phyloP scores from a whole-genome alignment of 2,329 filamentous ascomycete species.

The Stenocarpella maydis region DNA sequence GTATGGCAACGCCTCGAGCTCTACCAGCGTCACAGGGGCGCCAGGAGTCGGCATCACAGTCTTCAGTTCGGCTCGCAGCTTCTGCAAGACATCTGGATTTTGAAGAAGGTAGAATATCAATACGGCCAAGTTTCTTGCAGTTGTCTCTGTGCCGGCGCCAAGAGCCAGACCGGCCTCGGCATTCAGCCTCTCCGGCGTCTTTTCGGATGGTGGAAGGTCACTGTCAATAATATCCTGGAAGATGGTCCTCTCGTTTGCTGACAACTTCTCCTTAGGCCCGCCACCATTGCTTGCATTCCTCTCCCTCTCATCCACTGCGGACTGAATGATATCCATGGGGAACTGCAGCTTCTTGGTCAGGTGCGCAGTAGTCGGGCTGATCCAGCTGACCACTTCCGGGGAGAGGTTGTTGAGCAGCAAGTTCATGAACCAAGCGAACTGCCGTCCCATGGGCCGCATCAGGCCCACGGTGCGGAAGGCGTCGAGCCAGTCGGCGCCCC shows the following conservation, averaged over 20 bases:
- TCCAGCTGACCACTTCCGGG: not conserved
- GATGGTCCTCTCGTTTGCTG: not conserved
- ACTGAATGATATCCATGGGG: not conserved
- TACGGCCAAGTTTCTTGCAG: not conserved
- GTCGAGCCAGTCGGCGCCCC: not conserved
- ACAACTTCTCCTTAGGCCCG: not conserved
- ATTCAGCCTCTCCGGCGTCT: not conserved
- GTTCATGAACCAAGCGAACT: not conserved
- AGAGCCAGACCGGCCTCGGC: not conserved
- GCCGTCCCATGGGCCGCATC: not conserved
- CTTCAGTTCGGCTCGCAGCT: not conserved
- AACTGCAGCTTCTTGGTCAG: not conserved
- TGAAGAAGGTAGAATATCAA: not conserved
- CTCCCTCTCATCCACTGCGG: not conserved
- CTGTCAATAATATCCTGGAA: not conserved
- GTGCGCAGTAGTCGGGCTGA: not conserved
- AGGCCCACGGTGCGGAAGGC: not conserved
- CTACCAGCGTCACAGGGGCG: not conserved
- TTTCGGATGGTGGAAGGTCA: not conserved
- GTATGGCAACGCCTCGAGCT: conserved; percentile 12
- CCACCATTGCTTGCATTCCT: not conserved
- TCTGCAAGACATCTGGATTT: not conserved
- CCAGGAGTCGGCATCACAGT: not conserved
- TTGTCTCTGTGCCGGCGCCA: not conserved
- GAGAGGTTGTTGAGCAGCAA: not conserved